These are phyloP conservation scores for Monosiga brevicollis DNA, from an alignment of 78 protist species.

Conservation along the genomic window DNA sequence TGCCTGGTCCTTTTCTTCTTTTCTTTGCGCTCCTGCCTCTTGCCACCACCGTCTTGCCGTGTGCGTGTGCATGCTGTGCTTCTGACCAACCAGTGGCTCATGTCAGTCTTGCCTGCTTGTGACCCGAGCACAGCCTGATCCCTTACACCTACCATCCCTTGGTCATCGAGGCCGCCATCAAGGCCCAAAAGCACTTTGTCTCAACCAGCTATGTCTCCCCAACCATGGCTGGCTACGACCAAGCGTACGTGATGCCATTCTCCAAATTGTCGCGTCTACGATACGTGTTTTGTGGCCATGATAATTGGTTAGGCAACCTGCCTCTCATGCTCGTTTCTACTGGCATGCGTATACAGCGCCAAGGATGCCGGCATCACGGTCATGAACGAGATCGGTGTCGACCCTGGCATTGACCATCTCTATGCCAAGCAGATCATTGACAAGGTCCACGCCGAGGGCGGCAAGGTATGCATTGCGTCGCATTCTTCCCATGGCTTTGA, in stretches of 20 bases:
- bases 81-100: no score
- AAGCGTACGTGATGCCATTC: slow-evolving; percentile 17
- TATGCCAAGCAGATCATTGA: slow-evolving; percentile 12
- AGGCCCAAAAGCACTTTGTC: slow-evolving; percentile 25
- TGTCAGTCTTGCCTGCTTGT: no score
- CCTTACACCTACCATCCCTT: slow-evolving; percentile 27
- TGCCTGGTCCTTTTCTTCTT: no score
- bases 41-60: neutral
- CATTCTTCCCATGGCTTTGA: no score
- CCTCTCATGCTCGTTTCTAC: neutral
- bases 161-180: slow-evolving; percentile 10
- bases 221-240: slow-evolving; percentile 12
- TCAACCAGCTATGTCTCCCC: slow-evolving; percentile 28
- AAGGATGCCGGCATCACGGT: neutral
- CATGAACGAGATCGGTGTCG: slow-evolving; percentile 41
- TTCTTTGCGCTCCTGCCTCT: neutral
- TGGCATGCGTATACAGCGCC: neutral
- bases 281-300: no score
- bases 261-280: no score
- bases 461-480: neutral
- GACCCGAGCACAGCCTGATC: slow-evolving; percentile 22
- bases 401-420: slow-evolving; percentile 28
- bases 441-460: slow-evolving; percentile 28
- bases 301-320: neutral
- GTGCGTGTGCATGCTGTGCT: no score